Evolutionary conservation across 805 yeast genomes (phyloP).

Genomic region (Saturnispora bothae): DNA sequence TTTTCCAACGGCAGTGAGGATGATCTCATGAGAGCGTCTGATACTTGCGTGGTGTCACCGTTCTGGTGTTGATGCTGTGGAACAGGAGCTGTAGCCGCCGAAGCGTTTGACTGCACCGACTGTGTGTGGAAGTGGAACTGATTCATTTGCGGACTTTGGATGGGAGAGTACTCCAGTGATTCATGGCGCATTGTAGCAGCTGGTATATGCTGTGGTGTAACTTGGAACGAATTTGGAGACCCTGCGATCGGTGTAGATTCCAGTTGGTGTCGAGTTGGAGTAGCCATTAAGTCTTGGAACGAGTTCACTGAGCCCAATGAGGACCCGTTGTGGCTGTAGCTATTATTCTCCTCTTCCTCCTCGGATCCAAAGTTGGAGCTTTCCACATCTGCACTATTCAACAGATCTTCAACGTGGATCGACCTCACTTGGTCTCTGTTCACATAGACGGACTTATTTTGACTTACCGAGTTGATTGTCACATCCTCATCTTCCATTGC

Average conservation of each 20-base stretch:
- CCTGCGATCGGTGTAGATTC: slow-evolving; percentile 10
- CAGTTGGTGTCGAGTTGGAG: slow-evolving; percentile 9
- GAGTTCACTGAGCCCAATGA: too few species aligned
- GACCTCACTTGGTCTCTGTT: slow-evolving; percentile 11
- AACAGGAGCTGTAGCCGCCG: slow-evolving; percentile 1
- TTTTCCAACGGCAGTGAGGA: not conserved
- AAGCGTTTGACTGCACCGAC: slow-evolving; percentile 4
- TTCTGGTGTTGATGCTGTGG: not conserved
- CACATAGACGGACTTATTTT: slow-evolving; percentile 9
- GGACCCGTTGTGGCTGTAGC: too few species aligned
- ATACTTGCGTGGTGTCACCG: not conserved
- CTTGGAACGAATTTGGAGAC: slow-evolving; percentile 10
- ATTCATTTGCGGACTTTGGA: slow-evolving; percentile 1
- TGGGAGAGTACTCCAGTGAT: not conserved
- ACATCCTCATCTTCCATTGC: slow-evolving; percentile 20
- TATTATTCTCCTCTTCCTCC: too few species aligned
- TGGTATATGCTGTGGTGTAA: slow-evolving; percentile 8
- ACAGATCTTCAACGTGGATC: slow-evolving; percentile 13
- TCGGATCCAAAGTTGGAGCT: slow-evolving; percentile 4
- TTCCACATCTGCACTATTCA: slow-evolving; percentile 8
- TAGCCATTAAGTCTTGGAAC: slow-evolving; percentile 5
- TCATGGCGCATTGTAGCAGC: slow-evolving; percentile 2
- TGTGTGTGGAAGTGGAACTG: slow-evolving; percentile 10
- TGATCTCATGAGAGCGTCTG: not conserved
- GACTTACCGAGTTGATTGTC: slow-evolving; percentile 15